A percentile compares a stretch with the other conserved stretches of the same genome.
phyloP scores from a whole-genome alignment of 306 rosid species.

The Castanopsis chinensis region DNA sequence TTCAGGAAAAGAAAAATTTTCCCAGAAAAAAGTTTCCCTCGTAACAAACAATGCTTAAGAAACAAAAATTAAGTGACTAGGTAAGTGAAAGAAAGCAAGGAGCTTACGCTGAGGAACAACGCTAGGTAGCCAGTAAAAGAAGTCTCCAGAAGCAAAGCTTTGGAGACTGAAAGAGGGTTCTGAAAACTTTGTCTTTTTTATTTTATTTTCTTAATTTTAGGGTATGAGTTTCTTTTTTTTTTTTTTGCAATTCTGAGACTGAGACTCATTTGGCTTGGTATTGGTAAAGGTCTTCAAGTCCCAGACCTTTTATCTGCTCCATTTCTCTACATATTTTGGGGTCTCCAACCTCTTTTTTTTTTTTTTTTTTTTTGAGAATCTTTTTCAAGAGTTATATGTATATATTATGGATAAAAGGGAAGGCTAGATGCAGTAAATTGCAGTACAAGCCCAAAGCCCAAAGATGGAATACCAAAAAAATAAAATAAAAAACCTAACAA shows the following conservation, averaged over 20 bases:
- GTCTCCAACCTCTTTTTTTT: no score
- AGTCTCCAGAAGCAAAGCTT: background rate
- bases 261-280: background rate
- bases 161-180: background rate
- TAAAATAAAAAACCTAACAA: no score
- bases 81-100: background rate
- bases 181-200: background rate
- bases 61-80: background rate
- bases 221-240: background rate
- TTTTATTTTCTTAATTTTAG: background rate
- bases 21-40: background rate
- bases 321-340: background rate
- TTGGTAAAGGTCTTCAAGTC: background rate
- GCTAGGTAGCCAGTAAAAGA: background rate
- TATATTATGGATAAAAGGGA: no score
- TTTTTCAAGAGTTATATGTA: background rate
- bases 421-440: no score
- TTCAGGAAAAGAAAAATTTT: no score
- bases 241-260: background rate
- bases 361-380: no score
- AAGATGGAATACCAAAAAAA: no score
- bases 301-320: constrained; percentile 3
- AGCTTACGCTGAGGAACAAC: constrained; percentile 4
- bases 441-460: no score
- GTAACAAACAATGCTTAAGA: background rate